phyloP scores from a whole-genome alignment of 495 filamentous ascomycete genomes.

The Penicillium parvum region DNA sequence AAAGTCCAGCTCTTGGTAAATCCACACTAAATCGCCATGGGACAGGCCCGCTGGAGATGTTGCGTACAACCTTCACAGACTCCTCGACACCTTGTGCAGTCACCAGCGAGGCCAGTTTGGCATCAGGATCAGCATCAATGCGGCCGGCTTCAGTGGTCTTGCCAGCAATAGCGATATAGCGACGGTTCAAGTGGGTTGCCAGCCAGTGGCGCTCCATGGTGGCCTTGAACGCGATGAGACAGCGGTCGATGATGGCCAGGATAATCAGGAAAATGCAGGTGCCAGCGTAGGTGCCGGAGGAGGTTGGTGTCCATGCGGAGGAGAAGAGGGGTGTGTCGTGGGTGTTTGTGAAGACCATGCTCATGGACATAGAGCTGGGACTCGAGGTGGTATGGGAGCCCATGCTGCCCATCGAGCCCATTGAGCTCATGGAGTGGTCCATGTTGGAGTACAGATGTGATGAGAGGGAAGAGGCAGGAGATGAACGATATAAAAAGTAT shows the following conservation, averaged over 20 bases:
- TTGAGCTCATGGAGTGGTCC: conserved; percentile 12
- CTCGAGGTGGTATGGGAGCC: conserved; percentile 5
- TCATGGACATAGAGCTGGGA: conserved; percentile 27
- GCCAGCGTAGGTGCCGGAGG: conserved; percentile 66
- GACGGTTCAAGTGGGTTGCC: conserved; percentile 60
- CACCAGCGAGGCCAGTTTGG: conserved; percentile 53
- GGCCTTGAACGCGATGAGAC: conserved; percentile 61
- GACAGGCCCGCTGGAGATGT: conserved; percentile 33
- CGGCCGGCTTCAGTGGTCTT: conserved; percentile 52
- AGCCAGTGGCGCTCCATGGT: conserved; percentile 55
- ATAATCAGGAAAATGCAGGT: conserved; percentile 85
- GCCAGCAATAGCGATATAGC: conserved; percentile 71
- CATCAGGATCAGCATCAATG: conserved; percentile 51
- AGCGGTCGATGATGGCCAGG: conserved; percentile 63
- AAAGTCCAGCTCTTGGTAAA: conserved; percentile 63
- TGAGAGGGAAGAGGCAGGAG: neutral
- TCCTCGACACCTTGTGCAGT: conserved; percentile 70
- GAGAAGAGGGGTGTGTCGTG: conserved; percentile 72
- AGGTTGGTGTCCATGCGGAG: conserved; percentile 63
- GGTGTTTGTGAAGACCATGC: conserved; percentile 56
- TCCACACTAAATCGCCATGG: conserved; percentile 81
- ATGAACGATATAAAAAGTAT: neutral
- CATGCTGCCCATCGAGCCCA: conserved; percentile 9
- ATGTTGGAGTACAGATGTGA: conserved; percentile 6
- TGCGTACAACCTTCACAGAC: conserved; percentile 63